Evolutionary conservation across 225 moss, liverwort and hornwort genomes (phyloP), one percentile per base, ranked within the genome.

Genomic region (Polytrichum formosum): DNA sequence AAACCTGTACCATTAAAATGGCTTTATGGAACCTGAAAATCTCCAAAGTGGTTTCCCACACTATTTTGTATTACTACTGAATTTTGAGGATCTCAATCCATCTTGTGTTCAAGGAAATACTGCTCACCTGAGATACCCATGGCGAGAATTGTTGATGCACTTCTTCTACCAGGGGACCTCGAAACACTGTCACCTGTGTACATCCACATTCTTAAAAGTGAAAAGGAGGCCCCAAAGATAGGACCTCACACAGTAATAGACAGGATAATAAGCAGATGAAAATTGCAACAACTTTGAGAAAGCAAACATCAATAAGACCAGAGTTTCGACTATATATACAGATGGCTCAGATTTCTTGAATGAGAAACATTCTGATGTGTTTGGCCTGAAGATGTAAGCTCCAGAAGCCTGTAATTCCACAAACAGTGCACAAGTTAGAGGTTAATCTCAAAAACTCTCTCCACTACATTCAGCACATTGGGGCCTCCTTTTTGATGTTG

Each of bases 351-450:
- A 65, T 30, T 73, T 80, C 28, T 69, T 74, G 63, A 94, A 81
- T 55, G 92, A 83, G 66, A 92, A 99, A 82, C 98, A 99, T 27
- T 87, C 84, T 18, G 94, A 94, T 70, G 85, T 92, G 65, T 99
- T 93, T 63, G 94, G 92, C 67, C 98, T 85, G 58, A 99, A 91
- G 72, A 97, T 71, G 65, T 97, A 97, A 61, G 97, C 97, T 77
- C 97, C 97, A 78, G 83, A 91, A 54, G 90, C 90, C 92, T 94
- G 79, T 70, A 82, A 61, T 55, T 61, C 55, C 55, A 65, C 67
- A 54, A 64, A 61, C 62, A 13, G 23, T 58, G 23, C 6, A 29
- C 64, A 67, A 63, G 21, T 61, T 10, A 60, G 59, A 60, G 10
- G 19, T 60, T 21, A n/a, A 26, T 61, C 60, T 26, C 9, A 63